Conservation (phyloP, 2,329 filamentous ascomycete genomes). For the Pyrenochaeta sp. region DNA sequence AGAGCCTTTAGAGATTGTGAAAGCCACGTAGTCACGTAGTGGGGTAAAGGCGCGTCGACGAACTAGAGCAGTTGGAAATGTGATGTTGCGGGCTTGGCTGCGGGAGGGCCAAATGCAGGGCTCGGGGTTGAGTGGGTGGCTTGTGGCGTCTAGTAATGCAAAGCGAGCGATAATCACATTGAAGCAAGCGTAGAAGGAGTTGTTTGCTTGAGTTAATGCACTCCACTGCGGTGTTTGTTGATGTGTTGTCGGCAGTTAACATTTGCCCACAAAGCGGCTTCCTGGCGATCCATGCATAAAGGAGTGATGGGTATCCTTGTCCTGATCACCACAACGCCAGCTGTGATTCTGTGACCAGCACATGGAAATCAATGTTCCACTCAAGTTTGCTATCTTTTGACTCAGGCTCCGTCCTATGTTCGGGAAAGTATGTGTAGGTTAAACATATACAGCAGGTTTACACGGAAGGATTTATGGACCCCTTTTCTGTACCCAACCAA, state of each 20-base stretch:
- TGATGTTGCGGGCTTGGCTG: constrained; percentile 30
- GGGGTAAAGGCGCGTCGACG: constrained; percentile 23
- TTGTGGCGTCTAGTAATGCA: constrained; percentile 20
- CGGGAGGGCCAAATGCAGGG: constrained; percentile 26
- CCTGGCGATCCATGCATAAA: constrained; percentile 2
- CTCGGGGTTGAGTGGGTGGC: constrained; percentile 3
- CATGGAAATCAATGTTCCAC: neutral
- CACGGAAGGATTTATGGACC: neutral
- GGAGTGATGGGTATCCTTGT: constrained; percentile 15
- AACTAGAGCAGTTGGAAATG: constrained; percentile 15
- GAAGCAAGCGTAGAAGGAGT: constrained; percentile 1
- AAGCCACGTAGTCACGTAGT: constrained; percentile 11
- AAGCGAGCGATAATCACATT: constrained; percentile 9
- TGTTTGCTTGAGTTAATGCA: neutral
- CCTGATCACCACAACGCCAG: neutral
- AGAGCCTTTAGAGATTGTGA: neutral
- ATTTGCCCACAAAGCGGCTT: constrained; percentile 3
- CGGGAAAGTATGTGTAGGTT: neutral
- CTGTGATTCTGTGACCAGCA: neutral
- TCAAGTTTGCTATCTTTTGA: neutral
- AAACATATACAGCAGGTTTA: neutral
- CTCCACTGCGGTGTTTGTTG: constrained; percentile 18
- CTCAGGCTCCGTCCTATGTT: neutral
- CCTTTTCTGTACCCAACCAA: neutral
- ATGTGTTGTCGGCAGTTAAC: constrained; percentile 9